Percentiles rank a stretch among this genome's conserved stretches.
Evolutionary conservation across 768 basidiomycete species (phyloP).

Genomic region (Tulasnella sp.): DNA sequence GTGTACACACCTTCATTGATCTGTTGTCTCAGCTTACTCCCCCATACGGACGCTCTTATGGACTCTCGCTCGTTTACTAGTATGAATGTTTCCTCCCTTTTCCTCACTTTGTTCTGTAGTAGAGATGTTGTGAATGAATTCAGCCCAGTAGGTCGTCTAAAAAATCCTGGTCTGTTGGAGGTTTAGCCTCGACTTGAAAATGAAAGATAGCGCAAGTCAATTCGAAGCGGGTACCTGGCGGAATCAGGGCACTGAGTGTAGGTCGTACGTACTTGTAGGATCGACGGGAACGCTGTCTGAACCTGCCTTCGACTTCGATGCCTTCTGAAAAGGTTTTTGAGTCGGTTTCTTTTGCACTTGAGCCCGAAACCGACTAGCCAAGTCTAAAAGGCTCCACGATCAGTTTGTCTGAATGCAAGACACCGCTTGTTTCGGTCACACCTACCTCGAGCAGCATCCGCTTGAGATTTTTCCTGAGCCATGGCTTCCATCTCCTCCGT

Average conservation of each 20-base stretch:
- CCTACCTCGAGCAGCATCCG: constrained; percentile 66
- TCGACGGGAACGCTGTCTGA: not conserved
- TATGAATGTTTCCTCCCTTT: too few species aligned
- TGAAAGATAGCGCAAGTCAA: constrained; percentile 48
- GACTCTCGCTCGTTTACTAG: too few species aligned
- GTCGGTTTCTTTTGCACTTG: not conserved
- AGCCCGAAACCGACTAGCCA: not conserved
- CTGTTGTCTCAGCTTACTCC: too few species aligned
- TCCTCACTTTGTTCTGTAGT: too few species aligned
- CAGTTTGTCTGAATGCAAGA: not conserved
- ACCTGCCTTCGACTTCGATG: not conserved
- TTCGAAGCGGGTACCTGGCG: constrained; percentile 28
- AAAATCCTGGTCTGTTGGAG: constrained; percentile 36
- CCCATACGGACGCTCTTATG: too few species aligned
- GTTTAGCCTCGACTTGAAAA: not conserved
- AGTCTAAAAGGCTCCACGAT: not conserved
- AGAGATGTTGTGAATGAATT: not conserved
- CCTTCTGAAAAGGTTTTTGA: not conserved
- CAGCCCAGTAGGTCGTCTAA: constrained; percentile 32
- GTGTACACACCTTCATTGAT: too few species aligned
- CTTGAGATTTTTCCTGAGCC: constrained; percentile 55
- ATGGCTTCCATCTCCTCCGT: constrained; percentile 52
- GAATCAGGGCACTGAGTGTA: not conserved
- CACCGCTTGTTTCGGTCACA: not conserved
- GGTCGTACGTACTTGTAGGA: not conserved